Evolutionary conservation across 1,284 basidiomycete species (phyloP).

Genomic region (Tausonia pullulans): DNA sequence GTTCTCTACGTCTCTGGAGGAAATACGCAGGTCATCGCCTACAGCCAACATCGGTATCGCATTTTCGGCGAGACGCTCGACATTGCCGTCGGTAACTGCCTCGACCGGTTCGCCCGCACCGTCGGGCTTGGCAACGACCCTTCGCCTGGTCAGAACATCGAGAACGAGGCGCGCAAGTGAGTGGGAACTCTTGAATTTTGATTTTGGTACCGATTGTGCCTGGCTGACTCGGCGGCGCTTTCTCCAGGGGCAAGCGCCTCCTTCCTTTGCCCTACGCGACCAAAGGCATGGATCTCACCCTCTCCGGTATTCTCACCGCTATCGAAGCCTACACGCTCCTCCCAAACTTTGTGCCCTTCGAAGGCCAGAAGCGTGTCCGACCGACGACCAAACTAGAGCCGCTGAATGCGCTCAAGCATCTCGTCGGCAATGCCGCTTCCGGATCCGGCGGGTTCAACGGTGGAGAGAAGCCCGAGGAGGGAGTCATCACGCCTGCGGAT

Average conservation of each 20-base stretch:
- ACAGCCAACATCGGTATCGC: constrained; percentile 89
- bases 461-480: constrained; percentile 41
- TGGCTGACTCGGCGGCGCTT: constrained; percentile 40
- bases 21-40: constrained; percentile 98
- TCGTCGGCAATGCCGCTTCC: constrained; percentile 9
- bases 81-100: constrained; percentile 96
- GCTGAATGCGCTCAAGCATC: constrained; percentile 5
- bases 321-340: constrained; percentile 69
- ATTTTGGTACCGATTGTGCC: constrained; percentile 24
- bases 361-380: constrained; percentile 4
- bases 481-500: constrained; percentile 83
- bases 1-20: constrained; percentile 98
- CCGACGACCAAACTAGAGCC: background rate
- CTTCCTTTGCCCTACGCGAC: constrained; percentile 86
- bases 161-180: constrained; percentile 83
- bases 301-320: constrained; percentile 84
- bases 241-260: constrained; percentile 44
- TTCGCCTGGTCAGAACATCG: constrained; percentile 96
- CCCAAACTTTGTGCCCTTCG: constrained; percentile 22
- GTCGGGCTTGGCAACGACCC: constrained; percentile 94
- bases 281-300: constrained; percentile 96
- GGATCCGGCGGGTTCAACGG: constrained; percentile 26
- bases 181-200: constrained; percentile 20
- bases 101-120: constrained; percentile 95
- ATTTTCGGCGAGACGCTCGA: constrained; percentile 99